Evolutionary conservation across 768 basidiomycete species (phyloP), one percentile per base, ranked within the genome.

Genomic region (Lactifluus volemus): DNA sequence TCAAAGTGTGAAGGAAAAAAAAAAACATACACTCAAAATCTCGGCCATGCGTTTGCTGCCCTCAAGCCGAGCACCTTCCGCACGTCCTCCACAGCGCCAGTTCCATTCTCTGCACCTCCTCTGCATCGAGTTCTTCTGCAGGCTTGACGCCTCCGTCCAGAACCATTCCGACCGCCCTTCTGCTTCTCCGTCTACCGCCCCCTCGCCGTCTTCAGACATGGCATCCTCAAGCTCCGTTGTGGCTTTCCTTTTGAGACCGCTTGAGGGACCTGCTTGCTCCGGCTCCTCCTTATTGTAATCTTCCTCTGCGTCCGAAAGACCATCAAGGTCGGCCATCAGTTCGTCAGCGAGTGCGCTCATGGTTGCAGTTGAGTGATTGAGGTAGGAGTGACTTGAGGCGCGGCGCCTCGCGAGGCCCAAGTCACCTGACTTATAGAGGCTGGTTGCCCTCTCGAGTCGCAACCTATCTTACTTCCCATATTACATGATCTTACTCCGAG

Each of bases 91-190:
- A 98, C 81, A 30, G 73, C 78, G 11, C 84, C 84, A 99, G 76
- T 68, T 98, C 92, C 92, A 98, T 98, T 68, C 85, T 84, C 69
- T 93, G 88, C 34, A 98, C 97, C 61, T 95, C 92, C 66, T 96
- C 95, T 32, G 78, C 85, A 70, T 98, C 94, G 48, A 98, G 77
- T 74, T 99, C 95, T 42, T 98, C 94, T n/a, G 95, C 92, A 14
- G 96, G 96, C 66, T 83, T 84, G 12, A 95, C 78, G 10, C 96
- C 96, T 0, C 94, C 95, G 57, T 89, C 89, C 0, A 89, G 78
- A 5, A 92, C 85, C 14, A 95, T 78, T 5, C 79, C 79, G 0
- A 79, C 80, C 6, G 79, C 72, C 5, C 73, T 39, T 72, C 71
- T 50, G 72, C 75, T 52, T 77, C 72, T 1, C 64, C 76, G 29